Conservation (phyloP, 352 stramenopile species). For the Phytophthora pini region DNA sequence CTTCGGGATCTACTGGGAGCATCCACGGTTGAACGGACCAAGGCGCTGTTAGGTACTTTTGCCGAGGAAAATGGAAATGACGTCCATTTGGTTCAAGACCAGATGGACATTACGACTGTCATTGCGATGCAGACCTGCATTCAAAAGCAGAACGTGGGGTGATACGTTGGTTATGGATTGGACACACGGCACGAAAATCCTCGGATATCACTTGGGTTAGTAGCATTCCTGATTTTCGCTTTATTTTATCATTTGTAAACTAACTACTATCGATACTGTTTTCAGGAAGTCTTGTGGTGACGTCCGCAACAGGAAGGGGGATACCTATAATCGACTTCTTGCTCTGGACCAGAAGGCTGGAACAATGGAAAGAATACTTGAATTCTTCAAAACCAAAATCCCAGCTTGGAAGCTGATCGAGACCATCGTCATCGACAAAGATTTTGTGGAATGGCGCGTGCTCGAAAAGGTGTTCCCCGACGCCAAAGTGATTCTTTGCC, state of each 20-base stretch:
- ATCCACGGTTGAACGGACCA: neutral
- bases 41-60: neutral
- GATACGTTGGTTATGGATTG: slow-evolving; percentile 1
- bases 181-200: neutral
- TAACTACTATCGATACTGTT: no score
- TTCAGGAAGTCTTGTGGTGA: slow-evolving; percentile 24
- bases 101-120: no score
- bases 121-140: no score
- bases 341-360: slow-evolving; percentile 20
- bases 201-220: slow-evolving; percentile 11
- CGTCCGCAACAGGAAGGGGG: slow-evolving; percentile 18
- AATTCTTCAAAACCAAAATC: slow-evolving; percentile 8
- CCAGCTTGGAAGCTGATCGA: neutral
- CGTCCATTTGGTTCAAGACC: no score
- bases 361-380: slow-evolving; percentile 16
- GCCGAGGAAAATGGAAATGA: no score
- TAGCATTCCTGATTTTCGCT: neutral
- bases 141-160: neutral
- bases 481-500: slow-evolving; percentile 12
- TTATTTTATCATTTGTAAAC: no score
- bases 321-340: slow-evolving; percentile 29
- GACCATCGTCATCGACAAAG: slow-evolving; percentile 25
- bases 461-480: slow-evolving; percentile 2
- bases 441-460: slow-evolving; percentile 19
- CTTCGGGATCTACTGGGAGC: slow-evolving; percentile 8